Percentiles rank a stretch among this genome's conserved stretches.
Evolutionary conservation across 179 eudicot species (phyloP).

Genomic region (Silene coronaria): DNA sequence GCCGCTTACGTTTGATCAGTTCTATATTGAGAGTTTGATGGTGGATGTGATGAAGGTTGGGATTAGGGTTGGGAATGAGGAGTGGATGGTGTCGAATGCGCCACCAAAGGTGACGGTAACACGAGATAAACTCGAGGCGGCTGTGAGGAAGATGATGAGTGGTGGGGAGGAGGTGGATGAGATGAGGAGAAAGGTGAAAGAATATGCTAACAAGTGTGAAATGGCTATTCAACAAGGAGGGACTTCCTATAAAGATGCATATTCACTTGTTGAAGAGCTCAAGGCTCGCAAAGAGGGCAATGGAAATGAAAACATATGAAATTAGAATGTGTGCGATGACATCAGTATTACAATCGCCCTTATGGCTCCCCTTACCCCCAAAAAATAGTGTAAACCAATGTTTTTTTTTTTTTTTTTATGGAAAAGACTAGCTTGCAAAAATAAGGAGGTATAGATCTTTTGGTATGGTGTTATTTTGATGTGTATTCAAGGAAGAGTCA

Average conservation of each 20-base stretch:
- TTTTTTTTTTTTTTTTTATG: no score
- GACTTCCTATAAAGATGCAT: constrained; percentile 13
- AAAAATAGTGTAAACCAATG: no score
- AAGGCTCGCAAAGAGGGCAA: neutral
- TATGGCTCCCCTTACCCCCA: no score
- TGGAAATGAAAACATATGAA: no score
- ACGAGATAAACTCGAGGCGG: constrained; percentile 3
- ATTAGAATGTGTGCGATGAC: no score
- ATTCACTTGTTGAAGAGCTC: constrained; percentile 8
- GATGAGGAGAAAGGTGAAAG: neutral
- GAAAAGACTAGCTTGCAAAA: no score
- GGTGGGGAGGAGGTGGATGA: constrained; percentile 10
- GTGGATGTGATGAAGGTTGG: constrained; percentile 14
- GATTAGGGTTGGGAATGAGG: constrained; percentile 16
- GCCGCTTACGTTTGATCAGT: constrained; percentile 8
- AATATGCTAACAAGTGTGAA: neutral
- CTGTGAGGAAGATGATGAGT: neutral
- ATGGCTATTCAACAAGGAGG: constrained; percentile 11
- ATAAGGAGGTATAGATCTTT: no score
- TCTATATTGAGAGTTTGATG: constrained; percentile 2
- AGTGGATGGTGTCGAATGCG: neutral
- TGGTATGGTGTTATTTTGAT: no score
- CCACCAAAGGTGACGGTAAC: constrained; percentile 1
- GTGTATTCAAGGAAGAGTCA: no score
- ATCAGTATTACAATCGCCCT: no score